phyloP scores from a whole-genome alignment of 23 red algal genomes.

The Pyropia haitanensis region DNA sequence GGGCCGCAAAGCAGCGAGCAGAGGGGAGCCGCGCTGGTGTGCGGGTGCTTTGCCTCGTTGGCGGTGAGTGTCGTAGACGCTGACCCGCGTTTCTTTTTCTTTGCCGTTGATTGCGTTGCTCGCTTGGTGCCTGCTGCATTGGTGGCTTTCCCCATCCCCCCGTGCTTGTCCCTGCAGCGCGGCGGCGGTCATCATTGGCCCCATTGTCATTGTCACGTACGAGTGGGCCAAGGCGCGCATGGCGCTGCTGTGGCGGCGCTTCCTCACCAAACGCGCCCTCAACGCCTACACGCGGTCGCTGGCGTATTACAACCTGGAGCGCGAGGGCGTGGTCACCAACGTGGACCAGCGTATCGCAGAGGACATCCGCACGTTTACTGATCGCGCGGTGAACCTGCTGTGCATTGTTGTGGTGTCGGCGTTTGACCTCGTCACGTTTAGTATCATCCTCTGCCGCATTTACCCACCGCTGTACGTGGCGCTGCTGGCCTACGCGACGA shows the following conservation, averaged over 20 bases:
- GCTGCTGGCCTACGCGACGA: constrained; percentile 48
- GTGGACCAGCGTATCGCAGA: constrained; percentile 86
- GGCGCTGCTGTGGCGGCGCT: constrained; percentile 69
- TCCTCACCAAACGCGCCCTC: constrained; percentile 59
- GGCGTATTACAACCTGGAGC: constrained; percentile 65
- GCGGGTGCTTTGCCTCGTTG: too few species aligned
- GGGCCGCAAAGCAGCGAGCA: too few species aligned
- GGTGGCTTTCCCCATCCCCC: too few species aligned
- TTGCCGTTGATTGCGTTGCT: too few species aligned
- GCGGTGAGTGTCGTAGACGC: too few species aligned
- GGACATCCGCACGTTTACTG: constrained; percentile 81
- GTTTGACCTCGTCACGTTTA: constrained; percentile 88
- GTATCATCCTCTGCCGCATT: constrained; percentile 76
- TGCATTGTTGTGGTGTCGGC: constrained; percentile 59
- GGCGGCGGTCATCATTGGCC: constrained; percentile 58
- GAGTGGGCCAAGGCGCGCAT: constrained; percentile 67
- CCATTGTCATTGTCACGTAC: constrained; percentile 59
- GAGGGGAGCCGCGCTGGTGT: too few species aligned
- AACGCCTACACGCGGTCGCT: constrained; percentile 37
- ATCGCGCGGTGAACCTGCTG: constrained; percentile 60
- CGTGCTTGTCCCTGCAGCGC: too few species aligned
- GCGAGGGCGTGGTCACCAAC: constrained; percentile 53
- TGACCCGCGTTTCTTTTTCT: too few species aligned
- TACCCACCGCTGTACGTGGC: constrained; percentile 57
- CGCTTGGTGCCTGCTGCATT: too few species aligned